phyloP scores from a whole-genome alignment of 2,329 filamentous ascomycete genomes.

The Rugonectria rugulosa region DNA sequence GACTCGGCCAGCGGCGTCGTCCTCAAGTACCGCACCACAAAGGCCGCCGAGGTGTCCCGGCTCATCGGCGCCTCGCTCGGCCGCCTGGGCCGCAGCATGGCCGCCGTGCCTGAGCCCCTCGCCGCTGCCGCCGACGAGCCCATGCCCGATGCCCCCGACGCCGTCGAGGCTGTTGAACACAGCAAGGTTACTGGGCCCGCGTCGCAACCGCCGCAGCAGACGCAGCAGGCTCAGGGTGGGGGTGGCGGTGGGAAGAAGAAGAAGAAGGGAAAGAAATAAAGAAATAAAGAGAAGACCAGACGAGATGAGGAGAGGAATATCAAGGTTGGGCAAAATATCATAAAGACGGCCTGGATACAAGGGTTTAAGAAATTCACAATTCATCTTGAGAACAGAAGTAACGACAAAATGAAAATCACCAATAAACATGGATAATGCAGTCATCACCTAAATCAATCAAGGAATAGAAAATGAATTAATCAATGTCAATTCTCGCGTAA shows the following conservation, averaged over 20 bases:
- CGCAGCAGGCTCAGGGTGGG: conserved; percentile 37
- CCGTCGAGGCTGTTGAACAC: conserved; percentile 41
- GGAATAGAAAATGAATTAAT: background rate
- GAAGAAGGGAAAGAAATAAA: conserved; percentile 46
- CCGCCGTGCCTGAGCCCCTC: conserved; percentile 56
- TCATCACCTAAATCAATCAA: background rate
- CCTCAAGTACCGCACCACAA: conserved; percentile 91
- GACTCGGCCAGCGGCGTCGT: conserved; percentile 82
- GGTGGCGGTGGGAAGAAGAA: conserved; percentile 67
- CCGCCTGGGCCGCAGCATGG: conserved; percentile 74
- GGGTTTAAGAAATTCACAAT: too few relatives aligned
- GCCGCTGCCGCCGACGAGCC: conserved; percentile 53
- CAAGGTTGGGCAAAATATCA: background rate
- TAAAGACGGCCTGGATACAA: too few relatives aligned
- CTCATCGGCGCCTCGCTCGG: conserved; percentile 77
- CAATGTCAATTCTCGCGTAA: conserved; percentile 27
- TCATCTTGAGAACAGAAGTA: too few relatives aligned
- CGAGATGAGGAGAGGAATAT: background rate
- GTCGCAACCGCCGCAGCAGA: conserved; percentile 33
- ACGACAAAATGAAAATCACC: too few relatives aligned
- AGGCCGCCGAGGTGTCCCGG: conserved; percentile 87
- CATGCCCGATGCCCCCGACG: conserved; percentile 52
- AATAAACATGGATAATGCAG: background rate
- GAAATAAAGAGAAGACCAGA: background rate
- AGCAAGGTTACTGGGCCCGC: conserved; percentile 39